These are phyloP conservation scores for Allodekkera sacchari DNA, from an alignment of 805 yeast genomes.

Conservation along the genomic window DNA sequence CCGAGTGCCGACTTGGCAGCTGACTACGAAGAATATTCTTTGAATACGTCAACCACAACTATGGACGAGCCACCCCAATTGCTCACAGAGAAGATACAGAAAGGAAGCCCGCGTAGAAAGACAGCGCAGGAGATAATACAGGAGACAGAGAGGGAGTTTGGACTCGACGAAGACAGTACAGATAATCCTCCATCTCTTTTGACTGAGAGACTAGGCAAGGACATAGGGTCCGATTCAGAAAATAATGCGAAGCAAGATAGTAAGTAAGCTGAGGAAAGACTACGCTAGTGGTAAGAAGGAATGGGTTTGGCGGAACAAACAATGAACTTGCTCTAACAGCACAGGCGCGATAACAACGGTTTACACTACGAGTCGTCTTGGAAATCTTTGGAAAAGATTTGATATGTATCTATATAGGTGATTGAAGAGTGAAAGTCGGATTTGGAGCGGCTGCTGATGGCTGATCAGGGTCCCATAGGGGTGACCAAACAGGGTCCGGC, in stretches of 20 bases:
- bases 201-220: conserved; percentile 1
- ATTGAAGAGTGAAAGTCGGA: conserved; percentile 26
- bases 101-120: conserved; percentile 1
- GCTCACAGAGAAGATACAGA: conserved; percentile 1
- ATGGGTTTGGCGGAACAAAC: too few species aligned
- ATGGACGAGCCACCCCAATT: conserved; percentile 8
- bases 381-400: too few species aligned
- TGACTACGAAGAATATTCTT: conserved; percentile 3
- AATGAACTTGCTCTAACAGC: too few species aligned
- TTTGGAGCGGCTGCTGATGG: conserved; percentile 35
- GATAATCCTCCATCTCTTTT: conserved; percentile 4
- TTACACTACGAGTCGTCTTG: too few species aligned
- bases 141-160: conserved; percentile 1
- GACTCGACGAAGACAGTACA: conserved; percentile 5
- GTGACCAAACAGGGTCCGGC: too few species aligned
- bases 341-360: too few species aligned
- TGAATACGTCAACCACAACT: conserved; percentile 5
- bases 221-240: conserved; percentile 3
- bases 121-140: conserved; percentile 3
- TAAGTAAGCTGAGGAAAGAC: too few species aligned
- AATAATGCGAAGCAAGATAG: conserved; percentile 3
- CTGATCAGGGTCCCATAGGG: too few species aligned
- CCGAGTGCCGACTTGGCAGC: conserved; percentile 7
- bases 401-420: too few species aligned
- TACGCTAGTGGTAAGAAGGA: too few species aligned